Evolutionary conservation across 345 rosid species (phyloP), one percentile per base, ranked within the genome.

Genomic region (Hypericum perforatum): DNA sequence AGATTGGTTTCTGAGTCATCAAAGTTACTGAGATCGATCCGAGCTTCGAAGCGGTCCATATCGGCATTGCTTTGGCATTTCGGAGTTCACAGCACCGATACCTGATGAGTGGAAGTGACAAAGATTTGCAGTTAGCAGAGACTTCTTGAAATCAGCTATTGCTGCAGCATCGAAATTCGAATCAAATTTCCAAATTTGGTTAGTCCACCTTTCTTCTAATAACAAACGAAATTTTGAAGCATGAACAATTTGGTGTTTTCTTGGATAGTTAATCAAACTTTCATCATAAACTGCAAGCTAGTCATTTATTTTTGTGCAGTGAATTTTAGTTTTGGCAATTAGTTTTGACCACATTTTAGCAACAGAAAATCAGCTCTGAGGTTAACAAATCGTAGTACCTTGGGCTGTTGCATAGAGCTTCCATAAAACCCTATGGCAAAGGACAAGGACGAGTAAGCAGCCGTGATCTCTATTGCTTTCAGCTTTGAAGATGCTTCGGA

Each of bases 351-450:
- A 11, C 37, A 11, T 12, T 0, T 16, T 6, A 16, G 55, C 8
- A 9, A 11, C n/a, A 16, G 41, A 11, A 50, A 29, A 7, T 32
- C 2, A 22, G 32, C 32, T 22, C 4, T 22, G 32, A 50, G 39
- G 15, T 15, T 5, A n/a, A 36, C n/a, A 9, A 9, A 3, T 1
- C n/a, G 42, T 44, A 39, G 47, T 80, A 88, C 94, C 96, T 83
- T 92, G 52, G 98, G 98, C 64, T 82, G 75, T 45, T 69, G 60
- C 80, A 87, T 82, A 8, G 82, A 70, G 65, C 75, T 92, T 61
- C 96, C 97, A 67, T 79, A 76, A 73, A 81, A 92, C 74, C 97
- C 98, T 45, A 92, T 71, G 9, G 94, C 96, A 68, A 92, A 88
- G 11, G 98, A 92, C 53, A 56, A 53, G 14, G 94, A 78, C 5